These are phyloP conservation scores for Flaveria ramosissima DNA, from an alignment of 129 eudicot genomes.

Conservation along the genomic window DNA sequence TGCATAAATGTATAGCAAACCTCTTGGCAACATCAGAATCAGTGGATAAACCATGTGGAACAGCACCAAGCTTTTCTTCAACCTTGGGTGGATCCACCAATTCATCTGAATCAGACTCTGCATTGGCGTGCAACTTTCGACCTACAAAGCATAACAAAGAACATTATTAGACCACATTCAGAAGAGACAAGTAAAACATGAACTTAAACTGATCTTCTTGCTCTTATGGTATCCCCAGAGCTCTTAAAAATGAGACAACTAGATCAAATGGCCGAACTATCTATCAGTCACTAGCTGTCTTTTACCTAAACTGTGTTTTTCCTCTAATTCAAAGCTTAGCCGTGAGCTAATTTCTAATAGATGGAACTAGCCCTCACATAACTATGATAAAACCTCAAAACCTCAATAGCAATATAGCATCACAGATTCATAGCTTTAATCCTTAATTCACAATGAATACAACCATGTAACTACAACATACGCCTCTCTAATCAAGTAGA, in stretches of 20 bases:
- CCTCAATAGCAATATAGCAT: background rate
- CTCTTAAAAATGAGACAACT: background rate
- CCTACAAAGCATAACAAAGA: constrained; percentile 41
- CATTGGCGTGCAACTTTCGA: constrained; percentile 69
- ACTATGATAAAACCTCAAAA: constrained; percentile 17
- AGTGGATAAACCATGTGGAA: constrained; percentile 92
- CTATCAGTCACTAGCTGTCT: background rate
- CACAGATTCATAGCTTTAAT: background rate
- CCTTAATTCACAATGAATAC: background rate
- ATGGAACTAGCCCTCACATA: constrained; percentile 9
- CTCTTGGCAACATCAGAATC: constrained; percentile 95
- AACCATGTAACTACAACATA: background rate
- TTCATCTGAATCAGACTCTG: constrained; percentile 76
- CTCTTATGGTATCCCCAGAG: background rate
- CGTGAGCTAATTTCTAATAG: background rate
- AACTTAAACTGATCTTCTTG: background rate
- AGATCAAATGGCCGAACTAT: background rate
- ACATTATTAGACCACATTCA: background rate
- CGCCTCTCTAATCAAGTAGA: background rate
- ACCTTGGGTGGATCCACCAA: constrained; percentile 89
- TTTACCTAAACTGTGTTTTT: background rate
- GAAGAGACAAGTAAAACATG: background rate
- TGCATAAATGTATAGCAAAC: constrained; percentile 35
- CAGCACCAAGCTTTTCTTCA: constrained; percentile 93
- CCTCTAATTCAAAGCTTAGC: background rate